Percentiles rank a stretch among this genome's conserved stretches.
These are phyloP conservation scores for Periconia macrospinosa DNA, from an alignment of 2,329 filamentous ascomycete genomes.

Conservation along the genomic window DNA sequence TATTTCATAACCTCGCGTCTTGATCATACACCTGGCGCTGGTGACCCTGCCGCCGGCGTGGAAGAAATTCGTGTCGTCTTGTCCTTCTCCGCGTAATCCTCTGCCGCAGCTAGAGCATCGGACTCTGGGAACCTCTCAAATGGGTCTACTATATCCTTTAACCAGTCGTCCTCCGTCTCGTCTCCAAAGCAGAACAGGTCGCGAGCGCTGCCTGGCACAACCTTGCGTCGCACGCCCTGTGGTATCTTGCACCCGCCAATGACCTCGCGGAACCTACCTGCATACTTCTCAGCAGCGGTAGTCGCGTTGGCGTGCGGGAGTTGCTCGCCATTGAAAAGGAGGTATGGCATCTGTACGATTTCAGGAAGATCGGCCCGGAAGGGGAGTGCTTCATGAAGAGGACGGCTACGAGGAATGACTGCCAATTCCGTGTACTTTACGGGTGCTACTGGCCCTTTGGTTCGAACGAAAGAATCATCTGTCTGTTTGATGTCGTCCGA, in stretches of 20 bases:
- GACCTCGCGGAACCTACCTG: conserved; percentile 60
- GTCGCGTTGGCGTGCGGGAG: conserved; percentile 47
- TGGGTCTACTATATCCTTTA: background rate
- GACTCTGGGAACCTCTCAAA: conserved; percentile 9
- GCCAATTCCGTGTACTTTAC: conserved; percentile 40
- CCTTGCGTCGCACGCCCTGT: conserved; percentile 35
- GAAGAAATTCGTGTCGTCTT: background rate
- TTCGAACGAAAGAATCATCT: conserved; percentile 42
- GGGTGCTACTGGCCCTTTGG: conserved; percentile 36
- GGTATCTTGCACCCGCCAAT: conserved; percentile 67
- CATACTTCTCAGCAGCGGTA: conserved; percentile 55
- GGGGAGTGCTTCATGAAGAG: conserved; percentile 51
- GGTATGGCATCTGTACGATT: conserved; percentile 56
- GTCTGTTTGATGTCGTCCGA: conserved; percentile 11
- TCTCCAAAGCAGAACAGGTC: conserved; percentile 68
- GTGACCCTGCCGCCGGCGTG: background rate
- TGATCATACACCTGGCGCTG: background rate
- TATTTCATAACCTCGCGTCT: no score
- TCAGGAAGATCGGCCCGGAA: conserved; percentile 53
- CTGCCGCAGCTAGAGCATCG: conserved; percentile 14
- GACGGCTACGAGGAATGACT: conserved; percentile 54
- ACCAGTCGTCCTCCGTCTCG: conserved; percentile 35
- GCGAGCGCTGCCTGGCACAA: conserved; percentile 47
- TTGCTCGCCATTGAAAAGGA: conserved; percentile 66
- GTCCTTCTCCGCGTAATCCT: background rate